Evolutionary conservation across 2,329 filamentous ascomycete genomes (phyloP), one percentile per base, ranked within the genome.

Genomic region (Thielaviopsis ethacetica): DNA sequence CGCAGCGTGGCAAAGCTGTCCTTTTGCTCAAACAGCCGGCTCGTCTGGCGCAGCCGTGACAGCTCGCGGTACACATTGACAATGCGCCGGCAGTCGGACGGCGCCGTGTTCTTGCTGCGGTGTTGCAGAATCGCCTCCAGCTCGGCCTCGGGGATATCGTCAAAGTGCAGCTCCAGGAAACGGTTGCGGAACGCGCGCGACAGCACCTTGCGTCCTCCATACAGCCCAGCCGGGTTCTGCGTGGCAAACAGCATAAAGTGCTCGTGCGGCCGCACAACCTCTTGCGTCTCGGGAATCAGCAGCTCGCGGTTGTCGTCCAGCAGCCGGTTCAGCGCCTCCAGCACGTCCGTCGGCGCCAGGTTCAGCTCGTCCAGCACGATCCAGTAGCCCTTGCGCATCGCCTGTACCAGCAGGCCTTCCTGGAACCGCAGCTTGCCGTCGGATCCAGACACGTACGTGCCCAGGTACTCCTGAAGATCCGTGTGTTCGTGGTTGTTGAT

Each of bases 401-500:
- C 93, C 68, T 93, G 88, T 0, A 98, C 91, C 6, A 99, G 76
- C 3, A 97, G 78, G 57, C 93, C 93, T 71, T 99, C 94, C 68
- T 95, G 90, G 66, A 96, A 99, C 12, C 78, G 81, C 50, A 99
- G 76, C 62, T 86, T 88, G 5, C 94, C 94, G 67, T 95, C 86
- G 0, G 83, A 72, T 24, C 85, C 87, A 1, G 93, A 96, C 1
- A 95, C 76, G 65, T 98, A 99, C 0, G 90, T 95, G 19, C 93
- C 93, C 5, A 99, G 75, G 66, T 99, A 99, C 68, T 99, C 94
- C 70, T 98, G 93, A 44, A 99, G 75, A 69, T 99, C 93, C 0
- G 93, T 98, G 67, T 98, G 93, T 68, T 99, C 94, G 71, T 99
- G 93, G 65, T 99, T 99, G 73, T 99, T 99, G 75, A 99, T 98